phyloP scores from a whole-genome alignment of 139 green algal genomes.

The Tetratostichococcus sp. region DNA sequence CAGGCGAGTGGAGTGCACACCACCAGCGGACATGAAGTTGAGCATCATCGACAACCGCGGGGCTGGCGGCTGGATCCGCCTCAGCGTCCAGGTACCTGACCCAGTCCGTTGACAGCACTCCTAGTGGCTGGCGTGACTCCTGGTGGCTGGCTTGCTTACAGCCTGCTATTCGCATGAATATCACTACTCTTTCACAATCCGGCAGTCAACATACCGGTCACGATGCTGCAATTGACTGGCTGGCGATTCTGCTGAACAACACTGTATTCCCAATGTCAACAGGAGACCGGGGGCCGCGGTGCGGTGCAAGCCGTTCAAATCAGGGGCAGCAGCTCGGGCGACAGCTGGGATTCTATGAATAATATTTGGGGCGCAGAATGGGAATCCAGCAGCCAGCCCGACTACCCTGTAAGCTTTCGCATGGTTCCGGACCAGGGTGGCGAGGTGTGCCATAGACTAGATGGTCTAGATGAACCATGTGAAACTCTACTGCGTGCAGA shows the following conservation, averaged over 20 bases:
- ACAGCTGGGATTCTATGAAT: conserved; percentile 27
- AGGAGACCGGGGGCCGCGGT: conserved; percentile 23
- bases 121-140: too few species aligned
- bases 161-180: too few species aligned
- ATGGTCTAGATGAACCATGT: too few species aligned
- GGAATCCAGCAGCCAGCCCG: conserved; percentile 26
- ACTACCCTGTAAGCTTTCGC: conserved; percentile 23
- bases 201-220: too few species aligned
- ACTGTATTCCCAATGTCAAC: too few species aligned
- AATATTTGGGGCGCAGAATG: conserved; percentile 43
- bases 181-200: not conserved
- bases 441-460: not conserved
- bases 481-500: not conserved
- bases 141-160: too few species aligned
- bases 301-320: conserved; percentile 32
- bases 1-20: conserved; percentile 35
- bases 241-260: too few species aligned
- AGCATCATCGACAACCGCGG: conserved; percentile 30
- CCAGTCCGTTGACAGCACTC: too few species aligned
- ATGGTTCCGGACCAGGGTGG: conserved; percentile 21
- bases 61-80: conserved; percentile 31
- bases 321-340: conserved; percentile 5
- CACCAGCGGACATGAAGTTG: conserved; percentile 24
- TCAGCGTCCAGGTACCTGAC: conserved; percentile 11
- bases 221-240: too few species aligned